These are phyloP conservation scores for Talaromyces liani DNA, from an alignment of 495 filamentous ascomycete genomes.

Conservation along the genomic window DNA sequence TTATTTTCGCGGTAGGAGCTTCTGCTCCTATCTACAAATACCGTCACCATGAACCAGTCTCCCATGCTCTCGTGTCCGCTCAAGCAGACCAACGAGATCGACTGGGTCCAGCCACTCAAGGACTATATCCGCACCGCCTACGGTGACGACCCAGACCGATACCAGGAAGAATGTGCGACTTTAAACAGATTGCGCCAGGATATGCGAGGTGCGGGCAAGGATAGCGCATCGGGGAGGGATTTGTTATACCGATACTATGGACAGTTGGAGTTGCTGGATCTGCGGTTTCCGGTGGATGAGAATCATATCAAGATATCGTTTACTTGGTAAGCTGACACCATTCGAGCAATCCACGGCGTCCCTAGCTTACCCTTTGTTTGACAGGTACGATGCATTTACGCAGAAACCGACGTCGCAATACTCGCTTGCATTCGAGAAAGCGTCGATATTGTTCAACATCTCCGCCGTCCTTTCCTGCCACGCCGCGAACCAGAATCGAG, in stretches of 20 bases:
- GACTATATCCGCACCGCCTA: constrained; percentile 88
- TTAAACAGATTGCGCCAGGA: constrained; percentile 97
- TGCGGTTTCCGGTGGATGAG: constrained; percentile 95
- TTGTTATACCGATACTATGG: constrained; percentile 96
- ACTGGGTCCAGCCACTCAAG: constrained; percentile 94
- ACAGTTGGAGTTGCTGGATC: constrained; percentile 87
- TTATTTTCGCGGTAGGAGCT: constrained; percentile 30
- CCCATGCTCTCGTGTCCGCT: constrained; percentile 90
- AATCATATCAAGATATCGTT: constrained; percentile 98
- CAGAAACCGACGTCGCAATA: constrained; percentile 94
- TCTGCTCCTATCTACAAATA: constrained; percentile 23
- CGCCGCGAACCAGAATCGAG: constrained; percentile 85
- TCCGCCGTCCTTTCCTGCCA: constrained; percentile 95
- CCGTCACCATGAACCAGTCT: constrained; percentile 59
- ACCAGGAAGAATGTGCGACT: constrained; percentile 87
- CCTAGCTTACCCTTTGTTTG: constrained; percentile 4
- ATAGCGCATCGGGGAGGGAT: constrained; percentile 90
- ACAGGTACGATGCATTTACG: constrained; percentile 96
- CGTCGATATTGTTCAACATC: constrained; percentile 99
- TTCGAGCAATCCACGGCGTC: neutral
- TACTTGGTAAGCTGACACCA: constrained; percentile 64
- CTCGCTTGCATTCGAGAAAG: constrained; percentile 95
- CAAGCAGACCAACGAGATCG: constrained; percentile 98
- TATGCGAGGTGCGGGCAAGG: constrained; percentile 95
- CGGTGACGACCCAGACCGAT: constrained; percentile 92